A percentile compares a stretch with the other conserved stretches of the same genome.
phyloP scores from a whole-genome alignment of 768 basidiomycete species.

The Phanerochaete sordida region DNA sequence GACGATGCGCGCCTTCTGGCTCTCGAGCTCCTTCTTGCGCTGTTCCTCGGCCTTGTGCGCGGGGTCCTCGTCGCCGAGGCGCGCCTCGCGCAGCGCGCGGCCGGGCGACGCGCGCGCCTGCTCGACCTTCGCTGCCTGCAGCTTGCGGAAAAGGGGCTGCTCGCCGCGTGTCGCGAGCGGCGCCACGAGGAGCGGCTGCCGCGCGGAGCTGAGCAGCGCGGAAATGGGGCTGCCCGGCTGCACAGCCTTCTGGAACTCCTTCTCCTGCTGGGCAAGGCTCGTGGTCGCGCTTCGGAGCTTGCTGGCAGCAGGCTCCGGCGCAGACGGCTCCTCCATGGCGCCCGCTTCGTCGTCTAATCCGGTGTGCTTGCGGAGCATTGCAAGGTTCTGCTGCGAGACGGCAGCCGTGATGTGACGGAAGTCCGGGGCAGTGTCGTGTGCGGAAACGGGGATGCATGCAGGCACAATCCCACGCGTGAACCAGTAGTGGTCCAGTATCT shows the following conservation, averaged over 20 bases:
- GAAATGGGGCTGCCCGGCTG: slow-evolving; percentile 95
- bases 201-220: slow-evolving; percentile 82
- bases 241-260: slow-evolving; percentile 94
- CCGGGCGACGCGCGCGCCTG: slow-evolving; percentile 43
- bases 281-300: slow-evolving; percentile 44
- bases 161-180: slow-evolving; percentile 32
- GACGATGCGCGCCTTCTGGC: slow-evolving; percentile 90
- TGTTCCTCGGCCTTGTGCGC: slow-evolving; percentile 39
- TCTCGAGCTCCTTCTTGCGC: slow-evolving; percentile 73
- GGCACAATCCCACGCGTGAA: slow-evolving; percentile 83
- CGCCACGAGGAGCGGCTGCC: slow-evolving; percentile 79
- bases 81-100: slow-evolving; percentile 36
- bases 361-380: slow-evolving; percentile 57
- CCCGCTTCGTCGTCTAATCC: slow-evolving; percentile 60
- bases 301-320: slow-evolving; percentile 17
- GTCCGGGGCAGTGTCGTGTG: slow-evolving; percentile 72
- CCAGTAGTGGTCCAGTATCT: slow-evolving; percentile 83
- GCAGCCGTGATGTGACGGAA: slow-evolving; percentile 63
- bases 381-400: slow-evolving; percentile 67
- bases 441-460: slow-evolving; percentile 72
- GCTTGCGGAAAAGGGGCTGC: slow-evolving; percentile 49
- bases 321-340: slow-evolving; percentile 40
- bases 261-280: slow-evolving; percentile 82
- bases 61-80: slow-evolving; percentile 33
- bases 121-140: slow-evolving; percentile 48